phyloP scores from a whole-genome alignment of 106 monocot species.

The Hemerocallis citrina region DNA sequence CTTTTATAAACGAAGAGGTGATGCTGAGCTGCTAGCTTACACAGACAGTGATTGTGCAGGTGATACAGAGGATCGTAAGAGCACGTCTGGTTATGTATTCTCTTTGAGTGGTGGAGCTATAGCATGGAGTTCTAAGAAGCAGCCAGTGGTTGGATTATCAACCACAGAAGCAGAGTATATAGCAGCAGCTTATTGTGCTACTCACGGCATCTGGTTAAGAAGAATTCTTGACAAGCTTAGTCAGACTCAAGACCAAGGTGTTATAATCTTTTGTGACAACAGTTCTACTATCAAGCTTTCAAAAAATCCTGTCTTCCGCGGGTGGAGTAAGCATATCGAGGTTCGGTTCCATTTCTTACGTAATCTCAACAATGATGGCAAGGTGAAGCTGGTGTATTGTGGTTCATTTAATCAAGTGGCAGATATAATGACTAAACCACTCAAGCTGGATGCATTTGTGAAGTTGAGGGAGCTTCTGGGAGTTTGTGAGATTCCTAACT shows the following conservation, averaged over 20 bases:
- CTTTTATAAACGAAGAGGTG: not conserved
- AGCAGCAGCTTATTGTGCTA: not conserved
- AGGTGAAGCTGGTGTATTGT: not conserved
- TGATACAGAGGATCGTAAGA: conserved; percentile 2
- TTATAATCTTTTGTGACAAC: conserved; percentile 3
- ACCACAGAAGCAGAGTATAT: conserved; percentile 2
- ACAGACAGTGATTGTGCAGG: conserved; percentile 11
- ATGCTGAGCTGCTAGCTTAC: not conserved
- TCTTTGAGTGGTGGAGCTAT: not conserved
- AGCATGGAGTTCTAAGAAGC: conserved; percentile 9
- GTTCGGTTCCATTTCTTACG: conserved; percentile 2
- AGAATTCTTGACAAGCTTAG: not conserved
- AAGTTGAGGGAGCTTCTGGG: too few species aligned
- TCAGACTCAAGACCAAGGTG: not conserved
- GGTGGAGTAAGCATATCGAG: not conserved
- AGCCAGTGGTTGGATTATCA: not conserved
- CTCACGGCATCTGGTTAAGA: not conserved
- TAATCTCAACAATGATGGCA: not conserved
- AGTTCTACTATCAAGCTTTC: conserved; percentile 4
- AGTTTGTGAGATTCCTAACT: too few species aligned
- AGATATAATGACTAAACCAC: conserved; percentile 7
- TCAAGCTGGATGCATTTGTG: not conserved
- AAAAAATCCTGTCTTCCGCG: conserved; percentile 5
- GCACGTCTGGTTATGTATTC: conserved; percentile 10
- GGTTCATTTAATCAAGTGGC: not conserved